These are phyloP conservation scores for Lentinula sp. DNA, from an alignment of 768 basidiomycete species.

Conservation along the genomic window DNA sequence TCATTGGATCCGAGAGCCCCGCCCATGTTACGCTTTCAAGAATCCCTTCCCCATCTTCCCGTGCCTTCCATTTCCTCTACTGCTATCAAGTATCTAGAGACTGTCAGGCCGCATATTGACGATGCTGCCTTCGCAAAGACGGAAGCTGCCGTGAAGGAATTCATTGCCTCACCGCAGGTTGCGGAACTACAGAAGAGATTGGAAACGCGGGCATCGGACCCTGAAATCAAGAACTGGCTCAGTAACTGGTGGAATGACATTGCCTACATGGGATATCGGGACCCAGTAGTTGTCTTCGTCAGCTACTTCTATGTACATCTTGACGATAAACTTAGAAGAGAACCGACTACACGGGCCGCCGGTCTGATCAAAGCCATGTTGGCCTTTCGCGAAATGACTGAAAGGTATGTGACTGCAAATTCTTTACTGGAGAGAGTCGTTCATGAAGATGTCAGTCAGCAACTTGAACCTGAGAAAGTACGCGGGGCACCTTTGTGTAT, in stretches of 20 bases:
- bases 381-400: slow-evolving; percentile 77
- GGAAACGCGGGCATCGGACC: slow-evolving; percentile 62
- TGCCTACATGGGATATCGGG: slow-evolving; percentile 84
- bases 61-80: slow-evolving; percentile 83
- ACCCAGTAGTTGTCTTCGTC: slow-evolving; percentile 87
- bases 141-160: slow-evolving; percentile 51
- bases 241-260: slow-evolving; percentile 97
- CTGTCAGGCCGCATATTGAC: slow-evolving; percentile 72
- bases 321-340: slow-evolving; percentile 47
- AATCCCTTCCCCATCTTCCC: slow-evolving; percentile 70
- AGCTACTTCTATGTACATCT: slow-evolving; percentile 94
- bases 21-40: slow-evolving; percentile 70
- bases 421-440: background rate
- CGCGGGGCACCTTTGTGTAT: slow-evolving; percentile 78
- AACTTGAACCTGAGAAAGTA: slow-evolving; percentile 85
- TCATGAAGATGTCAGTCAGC: slow-evolving; percentile 35
- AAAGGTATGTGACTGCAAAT: slow-evolving; percentile 48
- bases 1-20: slow-evolving; percentile 48
- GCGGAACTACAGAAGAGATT: slow-evolving; percentile 74
- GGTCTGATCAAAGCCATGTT: slow-evolving; percentile 79
- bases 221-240: slow-evolving; percentile 73
- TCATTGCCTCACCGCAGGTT: slow-evolving; percentile 64
- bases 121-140: slow-evolving; percentile 56
- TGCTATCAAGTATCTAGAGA: slow-evolving; percentile 82
- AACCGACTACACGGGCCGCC: slow-evolving; percentile 71